Conservation (phyloP, 1,139 yeast genomes). For the Blastobotrys arbuscula region DNA sequence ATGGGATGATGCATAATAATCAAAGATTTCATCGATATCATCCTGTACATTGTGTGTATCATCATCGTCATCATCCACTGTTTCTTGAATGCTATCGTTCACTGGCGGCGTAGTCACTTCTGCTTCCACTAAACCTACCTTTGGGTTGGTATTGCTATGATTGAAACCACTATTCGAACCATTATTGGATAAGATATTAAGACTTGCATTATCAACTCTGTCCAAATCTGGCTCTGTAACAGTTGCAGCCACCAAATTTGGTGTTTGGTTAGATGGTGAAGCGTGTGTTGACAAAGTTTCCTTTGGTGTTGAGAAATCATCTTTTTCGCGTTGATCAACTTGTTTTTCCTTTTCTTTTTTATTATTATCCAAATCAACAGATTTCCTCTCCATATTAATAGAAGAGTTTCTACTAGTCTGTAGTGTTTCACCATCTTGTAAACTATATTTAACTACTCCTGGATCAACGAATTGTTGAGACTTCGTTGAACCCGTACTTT, state of each 20-base stretch:
- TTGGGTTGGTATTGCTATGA: no score
- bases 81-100: neutral
- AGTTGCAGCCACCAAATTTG: neutral
- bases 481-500: constrained; percentile 15
- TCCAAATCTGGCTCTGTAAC: neutral
- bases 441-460: constrained; percentile 21
- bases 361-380: neutral
- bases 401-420: neutral
- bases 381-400: neutral
- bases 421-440: constrained; percentile 16
- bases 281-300: neutral
- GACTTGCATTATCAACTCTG: neutral
- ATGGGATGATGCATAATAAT: constrained; percentile 13
- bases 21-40: constrained; percentile 14
- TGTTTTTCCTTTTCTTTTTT: neutral
- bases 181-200: neutral
- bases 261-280: neutral
- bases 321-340: neutral
- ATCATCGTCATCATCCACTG: neutral
- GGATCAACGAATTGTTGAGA: constrained; percentile 19
- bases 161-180: neutral
- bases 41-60: neutral
- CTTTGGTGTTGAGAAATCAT: neutral
- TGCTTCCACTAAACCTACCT: no score
- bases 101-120: no score